Conservation (phyloP, 305 asterid genomes). For the Solanum aculeatissimum region DNA sequence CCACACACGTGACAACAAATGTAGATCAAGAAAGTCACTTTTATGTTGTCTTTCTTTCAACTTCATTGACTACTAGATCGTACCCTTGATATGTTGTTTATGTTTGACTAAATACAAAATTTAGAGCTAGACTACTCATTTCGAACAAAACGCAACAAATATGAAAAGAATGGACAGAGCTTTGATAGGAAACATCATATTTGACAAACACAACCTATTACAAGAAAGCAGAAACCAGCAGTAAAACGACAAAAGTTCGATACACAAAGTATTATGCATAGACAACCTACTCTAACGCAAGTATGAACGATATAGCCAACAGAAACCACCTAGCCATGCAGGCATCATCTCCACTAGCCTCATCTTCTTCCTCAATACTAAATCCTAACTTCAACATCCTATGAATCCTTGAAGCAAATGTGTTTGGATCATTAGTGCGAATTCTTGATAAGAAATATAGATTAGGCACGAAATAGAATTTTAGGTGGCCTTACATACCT, state of each 20-base stretch:
- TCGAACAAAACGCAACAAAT: no score
- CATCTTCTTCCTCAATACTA: slow-evolving; percentile 27
- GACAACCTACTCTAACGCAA: not conserved
- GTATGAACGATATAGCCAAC: not conserved
- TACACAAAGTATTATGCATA: not conserved
- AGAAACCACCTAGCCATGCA: not conserved
- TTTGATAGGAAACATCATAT: no score
- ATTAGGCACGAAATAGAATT: no score
- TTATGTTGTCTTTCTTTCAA: no score
- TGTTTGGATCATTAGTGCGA: slow-evolving; percentile 28
- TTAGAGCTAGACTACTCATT: not conserved
- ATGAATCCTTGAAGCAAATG: slow-evolving; percentile 19
- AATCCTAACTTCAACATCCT: slow-evolving; percentile 29
- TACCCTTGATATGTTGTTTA: no score
- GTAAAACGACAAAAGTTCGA: no score
- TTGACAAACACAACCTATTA: not conserved
- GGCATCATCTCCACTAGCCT: slow-evolving; percentile 18
- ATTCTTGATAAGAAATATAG: no score
- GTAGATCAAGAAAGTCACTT: not conserved
- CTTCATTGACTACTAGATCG: no score
- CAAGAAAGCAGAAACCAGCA: not conserved
- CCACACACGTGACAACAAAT: not conserved
- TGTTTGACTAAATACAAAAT: no score
- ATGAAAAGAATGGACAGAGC: no score
- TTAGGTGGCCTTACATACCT: no score